These are phyloP conservation scores for Rhododendron vialii DNA, from an alignment of 148 eudicot genomes.

Conservation along the genomic window DNA sequence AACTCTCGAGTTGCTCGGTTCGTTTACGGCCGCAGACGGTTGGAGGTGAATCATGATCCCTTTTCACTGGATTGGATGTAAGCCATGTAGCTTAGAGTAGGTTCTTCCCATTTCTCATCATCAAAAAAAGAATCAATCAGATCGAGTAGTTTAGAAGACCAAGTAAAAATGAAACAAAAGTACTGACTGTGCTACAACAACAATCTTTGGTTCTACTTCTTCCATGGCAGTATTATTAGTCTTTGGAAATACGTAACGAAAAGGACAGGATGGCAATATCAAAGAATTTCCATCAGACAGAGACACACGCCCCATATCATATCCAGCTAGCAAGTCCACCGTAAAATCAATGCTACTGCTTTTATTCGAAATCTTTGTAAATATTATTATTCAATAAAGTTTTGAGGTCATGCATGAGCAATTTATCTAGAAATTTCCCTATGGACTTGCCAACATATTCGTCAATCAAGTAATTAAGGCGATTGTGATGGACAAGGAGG, in stretches of 20 bases:
- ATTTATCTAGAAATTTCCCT: not conserved
- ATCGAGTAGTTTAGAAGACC: not conserved
- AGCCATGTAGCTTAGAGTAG: not conserved
- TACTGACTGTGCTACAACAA: not conserved
- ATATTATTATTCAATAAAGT: not conserved
- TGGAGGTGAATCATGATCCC: too few species aligned
- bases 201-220: not conserved
- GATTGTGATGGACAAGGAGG: too few species aligned
- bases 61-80: too few species aligned
- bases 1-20: too few species aligned
- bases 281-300: not conserved
- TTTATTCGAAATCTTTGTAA: too few species aligned
- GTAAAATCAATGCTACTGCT: not conserved
- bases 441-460: not conserved
- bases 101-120: too few species aligned
- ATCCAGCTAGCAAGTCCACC: not conserved
- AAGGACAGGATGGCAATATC: not conserved
- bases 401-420: not conserved
- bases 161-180: too few species aligned
- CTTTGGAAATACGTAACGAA: not conserved
- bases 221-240: not conserved
- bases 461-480: too few species aligned
- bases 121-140: too few species aligned
- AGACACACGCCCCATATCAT: not conserved
- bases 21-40: too few species aligned